Base-by-base conservation (phyloP, 768 basidiomycete genomes). In the Amanita brunnescens region DNA sequence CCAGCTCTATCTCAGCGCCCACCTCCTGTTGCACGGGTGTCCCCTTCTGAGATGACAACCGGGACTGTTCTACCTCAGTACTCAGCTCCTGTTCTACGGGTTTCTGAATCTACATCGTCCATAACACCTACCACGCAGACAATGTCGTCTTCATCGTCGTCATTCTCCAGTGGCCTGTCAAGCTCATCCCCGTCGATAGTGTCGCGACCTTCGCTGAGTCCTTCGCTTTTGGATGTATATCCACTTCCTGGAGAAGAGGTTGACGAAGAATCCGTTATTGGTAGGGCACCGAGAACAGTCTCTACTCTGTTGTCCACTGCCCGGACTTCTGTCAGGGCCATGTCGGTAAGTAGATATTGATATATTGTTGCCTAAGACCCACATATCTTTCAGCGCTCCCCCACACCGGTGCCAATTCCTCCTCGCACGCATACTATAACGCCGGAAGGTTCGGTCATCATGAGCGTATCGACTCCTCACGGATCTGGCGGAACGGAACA, bases 151-250 rank as follows among this genome's bases (percentile, higher is more conserved):
- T 66, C 64, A 33, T 39, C 71, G 3, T 63, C 61, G 9, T 51
- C 54, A 24, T 67, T 70, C 40, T 61, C 59, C 26, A 60, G 62
- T 4, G 61, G 64, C 26, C 57, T 69, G 13, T 62, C 64, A 2
- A 63, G 70, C 6, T 69, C 70, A 3, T 47, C 73, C 4, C 65
- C 67, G 2, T 72, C 76, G 0, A 69, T 64, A 9, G 51, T 70
- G 9, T 74, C 79, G 1, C 74, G 74, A 51, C 64, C 75, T 5
- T 77, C 77, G 0, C 55, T 76, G 13, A 66, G 63, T 23, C 69
- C 70, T 0, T 72, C 70, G 2, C 54, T 70, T 0, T 63, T 74
- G 24, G 67, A 68, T 33, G 59, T 67, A 20, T 54, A 62, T 21
- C 70, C 69, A 13, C 51, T 70, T 30, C 55, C 59, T 9, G 72